A percentile compares a stretch with the other conserved stretches of the same genome.
Evolutionary conservation across 352 stramenopile species (phyloP).

Genomic region (Phytophthora cryptogea): DNA sequence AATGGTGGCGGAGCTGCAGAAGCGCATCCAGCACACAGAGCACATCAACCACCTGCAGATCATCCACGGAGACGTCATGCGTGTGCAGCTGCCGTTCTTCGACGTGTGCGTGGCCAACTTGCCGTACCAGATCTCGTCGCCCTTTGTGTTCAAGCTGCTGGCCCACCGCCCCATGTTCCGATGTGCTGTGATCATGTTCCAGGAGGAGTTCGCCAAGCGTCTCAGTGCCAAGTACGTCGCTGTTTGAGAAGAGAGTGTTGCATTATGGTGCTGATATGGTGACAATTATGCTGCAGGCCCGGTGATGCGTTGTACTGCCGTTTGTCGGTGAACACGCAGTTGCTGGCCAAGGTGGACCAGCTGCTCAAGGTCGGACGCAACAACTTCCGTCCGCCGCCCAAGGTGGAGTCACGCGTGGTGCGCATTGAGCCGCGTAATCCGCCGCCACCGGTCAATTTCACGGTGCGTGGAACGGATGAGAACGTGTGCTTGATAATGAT

Average conservation of each 20-base stretch:
- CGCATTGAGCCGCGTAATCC: conserved; percentile 98
- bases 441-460: conserved; percentile 99
- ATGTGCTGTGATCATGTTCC: conserved; percentile 99
- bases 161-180: conserved; percentile 98
- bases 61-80: conserved; percentile 99
- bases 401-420: conserved; percentile 96
- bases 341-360: conserved; percentile 98
- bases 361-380: conserved; percentile 98
- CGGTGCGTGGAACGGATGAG: conserved; percentile 37
- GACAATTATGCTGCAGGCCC: conserved; percentile 52
- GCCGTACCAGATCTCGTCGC: conserved; percentile 99
- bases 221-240: conserved; percentile 92
- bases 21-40: conserved; percentile 97
- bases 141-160: conserved; percentile 99
- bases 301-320: conserved; percentile 98
- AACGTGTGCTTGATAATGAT: background rate
- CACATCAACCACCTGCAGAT: conserved; percentile 96
- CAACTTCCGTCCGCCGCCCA: conserved; percentile 99
- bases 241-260: background rate
- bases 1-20: conserved; percentile 99
- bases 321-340: conserved; percentile 98
- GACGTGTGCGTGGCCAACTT: conserved; percentile 99
- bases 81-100: conserved; percentile 99
- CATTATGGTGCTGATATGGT: conserved; percentile 2
- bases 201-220: conserved; percentile 98